Base-by-base conservation (phyloP, 2,329 filamentous ascomycete genomes). In the Beauveria bassiana region DNA sequence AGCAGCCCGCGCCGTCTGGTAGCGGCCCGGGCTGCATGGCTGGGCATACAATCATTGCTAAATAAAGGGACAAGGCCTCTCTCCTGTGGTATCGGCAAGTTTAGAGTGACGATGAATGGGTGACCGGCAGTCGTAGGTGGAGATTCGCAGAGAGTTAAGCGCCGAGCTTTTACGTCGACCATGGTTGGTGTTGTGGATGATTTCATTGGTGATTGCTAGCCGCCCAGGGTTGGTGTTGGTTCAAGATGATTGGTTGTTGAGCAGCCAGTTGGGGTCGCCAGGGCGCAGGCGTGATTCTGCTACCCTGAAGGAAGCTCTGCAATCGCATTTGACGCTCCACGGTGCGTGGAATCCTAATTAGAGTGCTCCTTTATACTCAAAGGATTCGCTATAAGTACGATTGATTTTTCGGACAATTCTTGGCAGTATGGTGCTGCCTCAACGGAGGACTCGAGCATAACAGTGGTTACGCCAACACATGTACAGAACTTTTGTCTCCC, bases 191-290 rank as follows among this genome's bases (percentile, higher is more conserved):
- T 52, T 52, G 57, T 31, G 20, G 45, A 18, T 42, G 5, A 22
- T 61, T 47, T 55, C 10, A 61, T 61, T 54, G 50, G 59, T 55
- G 20, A 20, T 9, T 42, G 20, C 50, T 61, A 61, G 59, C 59
- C 59, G 59, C 59, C 58, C 59, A 14, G 31, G 8, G 12, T 40
- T 40, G 20, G 42, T 20, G 31, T 28, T n/a, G 43, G 8, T 6
- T 42, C 12, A 31, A 38, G 34, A 38, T 20, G 24, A 60, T 60
- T 61, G 50, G 59, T 31, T 54, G 26, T 16, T 12, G 50, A 6
- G 20, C 26, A 18, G 8, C 42, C 6, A 22, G 26, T 16, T 6
- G 16, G 51, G 26, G 28, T 18, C 26, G 10, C 12, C 31, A 34
- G 10, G 12, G 31, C 12, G 34, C 5, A 38, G 34, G 12, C 28